Percentiles rank a stretch among this genome's conserved stretches.
Evolutionary conservation across 1,284 basidiomycete genomes (phyloP).

Genomic region (Somion occarium): DNA sequence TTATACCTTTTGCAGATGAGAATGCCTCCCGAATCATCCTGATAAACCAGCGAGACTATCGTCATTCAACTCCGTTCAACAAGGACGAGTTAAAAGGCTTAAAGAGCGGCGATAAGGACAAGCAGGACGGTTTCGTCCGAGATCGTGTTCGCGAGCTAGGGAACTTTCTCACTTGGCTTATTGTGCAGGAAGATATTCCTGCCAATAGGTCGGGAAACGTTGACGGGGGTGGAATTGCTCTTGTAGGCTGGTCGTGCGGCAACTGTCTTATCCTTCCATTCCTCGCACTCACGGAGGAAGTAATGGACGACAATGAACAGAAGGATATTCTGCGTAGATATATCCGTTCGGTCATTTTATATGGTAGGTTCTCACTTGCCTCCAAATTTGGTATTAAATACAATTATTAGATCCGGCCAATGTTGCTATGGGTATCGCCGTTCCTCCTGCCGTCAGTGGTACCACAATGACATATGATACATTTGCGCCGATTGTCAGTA

Average conservation of each 20-base stretch:
- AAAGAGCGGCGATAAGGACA: neutral
- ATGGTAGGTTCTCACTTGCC: conserved; percentile 1
- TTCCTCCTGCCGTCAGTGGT: neutral
- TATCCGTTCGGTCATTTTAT: neutral
- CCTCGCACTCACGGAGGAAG: neutral
- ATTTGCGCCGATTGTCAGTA: neutral
- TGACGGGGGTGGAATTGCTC: neutral
- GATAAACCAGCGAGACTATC: neutral
- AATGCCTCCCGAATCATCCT: neutral
- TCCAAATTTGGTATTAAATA: neutral
- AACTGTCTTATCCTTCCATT: neutral
- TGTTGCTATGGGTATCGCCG: neutral
- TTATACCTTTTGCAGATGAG: neutral
- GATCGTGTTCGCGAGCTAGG: conserved; percentile 1
- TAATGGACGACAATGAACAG: neutral
- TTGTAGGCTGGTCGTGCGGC: neutral
- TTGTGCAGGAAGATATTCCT: neutral
- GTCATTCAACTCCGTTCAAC: neutral
- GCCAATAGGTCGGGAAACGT: neutral
- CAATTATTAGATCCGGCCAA: neutral
- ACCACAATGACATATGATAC: neutral
- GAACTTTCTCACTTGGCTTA: conserved; percentile 1
- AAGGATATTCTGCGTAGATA: neutral
- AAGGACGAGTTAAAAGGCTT: neutral
- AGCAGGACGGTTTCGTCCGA: neutral